Base-by-base conservation (phyloP, 805 yeast genomes). In the Candida ascalaphidarum region DNA sequence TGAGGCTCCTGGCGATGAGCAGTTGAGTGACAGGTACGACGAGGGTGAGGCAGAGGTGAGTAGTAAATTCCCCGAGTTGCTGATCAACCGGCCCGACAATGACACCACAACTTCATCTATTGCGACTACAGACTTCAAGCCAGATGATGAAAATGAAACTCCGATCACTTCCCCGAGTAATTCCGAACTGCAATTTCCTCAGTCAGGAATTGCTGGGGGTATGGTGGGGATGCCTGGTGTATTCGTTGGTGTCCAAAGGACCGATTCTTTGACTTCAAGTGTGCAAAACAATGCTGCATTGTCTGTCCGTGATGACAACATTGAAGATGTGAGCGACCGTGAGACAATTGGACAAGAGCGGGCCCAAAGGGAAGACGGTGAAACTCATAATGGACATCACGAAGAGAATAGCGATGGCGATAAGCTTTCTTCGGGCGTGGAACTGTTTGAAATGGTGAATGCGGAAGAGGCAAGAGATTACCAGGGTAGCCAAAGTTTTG, bases 241-340 rank as follows among this genome's bases (percentile, higher is more conserved):
- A 4, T 46, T 59, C 26, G 58, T 57, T 11, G 65, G 65, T 7
- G 65, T 62, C 5, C 63, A 74, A 66, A 32, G 92, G 43, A 82
- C 94, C 2, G 81, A 78, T 33, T 82, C 95, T 0, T 72, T 81
- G 22, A 82, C 96, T 0, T 85, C 96, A 0, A 82, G 95, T 24
- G 94, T 86, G 19, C 89, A 81, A 43, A 88, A 88, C 56, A 86
- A 89, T 50, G 85, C 96, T 2, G 88, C 96, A 0, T 73, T 76
- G 54, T 82, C 95, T 14, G 94, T 85, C 6, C 75, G 95, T 35
- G 95, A 82, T 37, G 95, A 63, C 35, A 63, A 62, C 31, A 55
- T 62, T 23, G 69, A 60, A 13, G 62, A 56, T 16, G 48, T 58
- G 5, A 61, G 68, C 32, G 68, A 62, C 29, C 55, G 63, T 25